A percentile compares a stretch with the other conserved stretches of the same genome.
phyloP scores from a whole-genome alignment of 139 green algal species.

The Micractinium sp. region DNA sequence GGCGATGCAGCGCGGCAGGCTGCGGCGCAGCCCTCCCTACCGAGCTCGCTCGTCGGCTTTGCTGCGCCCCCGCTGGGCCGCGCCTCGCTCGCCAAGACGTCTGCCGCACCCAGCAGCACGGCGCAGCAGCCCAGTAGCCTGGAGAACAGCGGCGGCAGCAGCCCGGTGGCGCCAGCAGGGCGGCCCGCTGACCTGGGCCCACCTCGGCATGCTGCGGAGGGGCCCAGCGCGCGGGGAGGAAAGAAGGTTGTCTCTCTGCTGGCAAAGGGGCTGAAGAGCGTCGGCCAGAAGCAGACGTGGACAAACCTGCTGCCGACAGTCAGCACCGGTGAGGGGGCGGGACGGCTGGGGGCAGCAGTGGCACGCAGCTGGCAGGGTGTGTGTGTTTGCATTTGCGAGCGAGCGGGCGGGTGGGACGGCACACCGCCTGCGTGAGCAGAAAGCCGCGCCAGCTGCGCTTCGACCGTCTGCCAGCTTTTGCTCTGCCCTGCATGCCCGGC shows the following conservation, averaged over 20 bases:
- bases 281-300: slow-evolving; percentile 25
- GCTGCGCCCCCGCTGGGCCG: not conserved
- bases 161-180: not conserved
- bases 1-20: not conserved
- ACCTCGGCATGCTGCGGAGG: not conserved
- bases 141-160: not conserved
- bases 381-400: not conserved
- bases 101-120: not conserved
- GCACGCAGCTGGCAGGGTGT: not conserved
- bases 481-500: too few relatives aligned
- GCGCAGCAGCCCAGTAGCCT: not conserved
- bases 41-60: not conserved
- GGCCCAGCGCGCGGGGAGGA: not conserved
- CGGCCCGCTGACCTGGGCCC: too few relatives aligned
- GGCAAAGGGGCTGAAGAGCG: slow-evolving; percentile 12
- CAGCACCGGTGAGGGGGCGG: not conserved
- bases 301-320: slow-evolving; percentile 1
- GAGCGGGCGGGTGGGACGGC: too few relatives aligned
- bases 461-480: too few relatives aligned
- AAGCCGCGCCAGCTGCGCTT: too few relatives aligned
- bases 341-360: not conserved
- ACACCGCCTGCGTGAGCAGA: too few relatives aligned
- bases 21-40: not conserved
- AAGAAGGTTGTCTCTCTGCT: slow-evolving; percentile 26
- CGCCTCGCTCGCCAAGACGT: not conserved